Base-by-base conservation (phyloP, 2,329 filamentous ascomycete genomes). In the Aspergillus pseudotamarii region DNA sequence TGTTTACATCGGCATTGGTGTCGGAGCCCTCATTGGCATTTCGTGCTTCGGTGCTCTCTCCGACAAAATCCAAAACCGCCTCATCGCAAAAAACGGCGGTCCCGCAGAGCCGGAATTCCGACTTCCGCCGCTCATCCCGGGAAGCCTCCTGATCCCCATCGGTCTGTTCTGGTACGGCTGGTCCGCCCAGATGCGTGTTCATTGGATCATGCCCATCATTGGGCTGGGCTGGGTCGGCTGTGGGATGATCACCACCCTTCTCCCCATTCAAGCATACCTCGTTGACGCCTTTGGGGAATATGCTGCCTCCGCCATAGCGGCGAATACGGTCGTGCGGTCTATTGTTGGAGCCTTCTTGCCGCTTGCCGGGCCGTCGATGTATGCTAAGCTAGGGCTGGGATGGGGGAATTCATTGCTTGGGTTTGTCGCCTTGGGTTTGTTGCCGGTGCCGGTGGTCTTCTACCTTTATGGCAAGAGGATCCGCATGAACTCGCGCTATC, bases 331-430 rank as follows among this genome's bases (percentile, higher is more conserved):
- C 3, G 77, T 88, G 34, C 78, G 86, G 32, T 86, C 82, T 1
- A 75, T 89, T 58, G 80, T 83, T 0, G 87, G 85, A 0, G 87
- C 87, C 6, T 77, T 87, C 0, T 82, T 90, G 1, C 88, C 89
- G 0, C 77, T 91, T 1, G 88, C 87, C 12, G 88, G 88, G 0
- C 76, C 82, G 0, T 78, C 80, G 70, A 71, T 86, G 82, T 85
- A 84, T 63, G 61, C 70, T 0, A 69, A 72, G 0, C 72, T 85
- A 1, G 82, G 81, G 0, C 76, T 83, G 32, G 83, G 82, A 4
- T 84, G 83, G 82, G 83, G 83, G 0, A 84, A 83, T 60, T 80
- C 79, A 73, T 71, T 88, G 75, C 66, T 90, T 73, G 84, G 84
- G 68, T 84, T 88, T 59, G 75, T 88, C 28, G 83, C 82, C 0